Conservation (phyloP, 176 grass and related monocot species). For the Rhynchospora pubera region DNA sequence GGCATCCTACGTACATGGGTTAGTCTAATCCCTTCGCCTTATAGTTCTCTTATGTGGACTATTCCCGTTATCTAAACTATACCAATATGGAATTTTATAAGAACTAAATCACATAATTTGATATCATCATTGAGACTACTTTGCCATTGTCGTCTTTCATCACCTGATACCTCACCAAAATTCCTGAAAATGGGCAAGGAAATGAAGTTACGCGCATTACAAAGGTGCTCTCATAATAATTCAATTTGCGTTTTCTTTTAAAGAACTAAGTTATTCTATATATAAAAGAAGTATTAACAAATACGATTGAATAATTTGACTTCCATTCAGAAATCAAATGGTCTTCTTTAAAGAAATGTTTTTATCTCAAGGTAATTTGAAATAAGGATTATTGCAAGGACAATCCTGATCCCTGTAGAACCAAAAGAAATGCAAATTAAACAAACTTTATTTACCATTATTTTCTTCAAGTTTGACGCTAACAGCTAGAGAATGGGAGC, state of each 20-base stretch:
- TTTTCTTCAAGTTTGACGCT: constrained; percentile 34
- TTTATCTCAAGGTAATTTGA: no score
- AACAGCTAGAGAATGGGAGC: background rate
- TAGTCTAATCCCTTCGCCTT: background rate
- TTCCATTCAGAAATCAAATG: constrained; percentile 39
- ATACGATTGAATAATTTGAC: constrained; percentile 24
- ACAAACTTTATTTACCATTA: no score
- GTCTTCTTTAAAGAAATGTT: no score
- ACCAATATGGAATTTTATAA: background rate
- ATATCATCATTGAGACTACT: constrained; percentile 58
- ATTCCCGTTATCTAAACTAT: background rate
- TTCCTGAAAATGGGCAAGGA: constrained; percentile 19
- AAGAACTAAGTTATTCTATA: background rate
- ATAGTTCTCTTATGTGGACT: constrained; percentile 12
- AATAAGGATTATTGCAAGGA: no score
- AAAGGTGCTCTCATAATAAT: background rate
- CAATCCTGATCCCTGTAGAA: no score
- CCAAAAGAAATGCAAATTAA: no score
- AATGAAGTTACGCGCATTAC: constrained; percentile 1
- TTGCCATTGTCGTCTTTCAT: constrained; percentile 40
- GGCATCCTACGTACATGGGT: no score
- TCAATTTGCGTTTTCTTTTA: background rate
- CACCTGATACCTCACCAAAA: constrained; percentile 42
- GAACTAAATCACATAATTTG: constrained; percentile 37
- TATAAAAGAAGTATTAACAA: background rate